Evolutionary conservation across 768 basidiomycete species (phyloP), one percentile per base, ranked within the genome.

Genomic region (Tephrocybe sp.): DNA sequence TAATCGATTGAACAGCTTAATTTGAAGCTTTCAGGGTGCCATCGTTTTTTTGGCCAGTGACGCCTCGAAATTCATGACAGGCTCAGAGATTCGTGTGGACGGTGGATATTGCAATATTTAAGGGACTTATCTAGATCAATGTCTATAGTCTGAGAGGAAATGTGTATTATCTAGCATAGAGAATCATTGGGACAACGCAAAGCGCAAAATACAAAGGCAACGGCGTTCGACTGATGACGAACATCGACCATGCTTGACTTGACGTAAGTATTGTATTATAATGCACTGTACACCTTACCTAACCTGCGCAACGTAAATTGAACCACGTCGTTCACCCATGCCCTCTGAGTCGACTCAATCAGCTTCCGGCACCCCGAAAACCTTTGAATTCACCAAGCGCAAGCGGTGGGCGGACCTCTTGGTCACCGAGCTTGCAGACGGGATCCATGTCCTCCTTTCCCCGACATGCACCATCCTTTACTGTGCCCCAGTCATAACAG

Each of bases 21-120:
- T 42, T 48, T 25, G 38, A 21, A 44, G 51, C 21, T 34, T 54
- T 17, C 63, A 90, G 87, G 90, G 90, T 15, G 93, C 95, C 21
- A 78, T 96, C 60, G 89, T 98, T 50, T 96, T 88, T 68, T 78
- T 98, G 15, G 85, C 88, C 7, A 93, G 90, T 56, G 94, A 97
- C 66, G 92, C 93, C 5, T 90, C 88, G 45, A 82, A 79, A 50
- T 98, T 94, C 68, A 86, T 93, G 76, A 96, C 95, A 2, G 94
- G 93, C 8, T 72, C 87, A 15, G 92, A 92, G 59, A 70, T 92
- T 50, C 84, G 86, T 8, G 83, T 97, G 40, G 95, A 98, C 62
- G 94, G 94, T 17, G 93, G 93, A 5, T 95, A 95, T 70, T 91
- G 89, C 36, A 17, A 45, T 14, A 39, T 55, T 12, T 54, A 30